Evolutionary conservation across 306 rosid species (phyloP), one percentile per base, ranked within the genome.

Genomic region (Quercus gilva): DNA sequence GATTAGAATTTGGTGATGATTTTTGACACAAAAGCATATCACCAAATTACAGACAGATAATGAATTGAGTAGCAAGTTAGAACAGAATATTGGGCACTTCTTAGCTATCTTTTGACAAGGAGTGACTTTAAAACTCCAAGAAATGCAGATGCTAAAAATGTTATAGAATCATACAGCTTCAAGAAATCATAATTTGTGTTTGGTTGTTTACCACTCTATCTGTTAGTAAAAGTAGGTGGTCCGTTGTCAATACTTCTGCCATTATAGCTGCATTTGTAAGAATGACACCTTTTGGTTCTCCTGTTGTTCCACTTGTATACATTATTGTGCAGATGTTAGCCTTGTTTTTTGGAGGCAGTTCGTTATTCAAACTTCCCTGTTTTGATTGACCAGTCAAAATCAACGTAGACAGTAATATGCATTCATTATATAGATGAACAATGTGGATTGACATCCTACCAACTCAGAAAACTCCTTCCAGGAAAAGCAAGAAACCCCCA

Each of bases 251-350:
- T 71, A 92, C 92, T 86, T 92, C 88, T 19, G 91, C 55, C 94
- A 91, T 84, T 77, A 91, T 76, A 80, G 98, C 95, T 60, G 81
- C 91, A 29, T 92, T 95, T 64, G 81, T 85, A 68, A 95, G 88
- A 69, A 91, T 84, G 35, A 91, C 99, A 14, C 99, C 97, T 85
- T 94, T 92, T n/a, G 99, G 98, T 84, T 92, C 99, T 17, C 97
- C 97, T 0, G 99, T 94, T 10, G 97, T 94, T 84, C 99, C 99
- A 84, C 99, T 94, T 25, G 99, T 94, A 63, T 94, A 92, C 97
- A 92, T 95, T 82, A 95, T 87, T 67, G 96, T 89, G 90, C 95
- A 90, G 52, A 89, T 82, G 71, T 86, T 71, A 23, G 76, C 85
- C 84, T 83, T 92, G 82, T 60, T 88, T 82, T 89, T 92, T 25